Evolutionary conservation across 805 yeast species (phyloP), one percentile per base, ranked within the genome.

Genomic region (Metschnikowia proteae): DNA sequence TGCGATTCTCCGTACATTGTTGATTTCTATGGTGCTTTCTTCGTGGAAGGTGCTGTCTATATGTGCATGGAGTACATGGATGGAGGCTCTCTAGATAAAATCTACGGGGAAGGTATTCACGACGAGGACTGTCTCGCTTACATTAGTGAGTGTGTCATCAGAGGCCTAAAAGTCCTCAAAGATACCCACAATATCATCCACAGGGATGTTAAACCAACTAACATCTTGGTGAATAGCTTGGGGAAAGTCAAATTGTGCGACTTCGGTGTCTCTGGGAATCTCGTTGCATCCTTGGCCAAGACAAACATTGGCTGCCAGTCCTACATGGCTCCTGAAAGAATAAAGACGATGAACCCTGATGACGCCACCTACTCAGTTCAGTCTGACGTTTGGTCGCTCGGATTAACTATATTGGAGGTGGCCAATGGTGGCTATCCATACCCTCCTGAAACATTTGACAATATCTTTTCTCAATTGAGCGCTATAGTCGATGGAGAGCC

Each of bases 41-140:
- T 92, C 63, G 89, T 89, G 30, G 99, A 94, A 68, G 97, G 97
- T 41, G 96, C 97, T 0, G 99, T 92, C 27, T 94, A 91, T 69
- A 89, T 92, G 88, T 94, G 98, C 70, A 92, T 92, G 80, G 99
- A 92, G 69, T 88, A 83, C 65, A 92, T 92, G 99, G 95, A 89
- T 65, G 97, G 96, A 42, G 96, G 97, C 0, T 88, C 97, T 0
- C 70, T 92, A 50, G 97, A 92, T 67, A 88, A 86, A 61, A 75
- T 91, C 11, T 92, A 90, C 66, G 85, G 82, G 3, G 64, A 65
- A 28, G 76, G 78, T 3, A 62, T 72, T 11, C 73, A 86, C 30
- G 86, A 84, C 54, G 99, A 92, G 63, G 79, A 82, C 5, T 84
- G 85, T 54, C 71, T 92, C 49, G 96, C 96, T 2, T 81, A 78